These are phyloP conservation scores for Aspergillus sclerotialis DNA, from an alignment of 2,329 filamentous ascomycete species.

Conservation along the genomic window DNA sequence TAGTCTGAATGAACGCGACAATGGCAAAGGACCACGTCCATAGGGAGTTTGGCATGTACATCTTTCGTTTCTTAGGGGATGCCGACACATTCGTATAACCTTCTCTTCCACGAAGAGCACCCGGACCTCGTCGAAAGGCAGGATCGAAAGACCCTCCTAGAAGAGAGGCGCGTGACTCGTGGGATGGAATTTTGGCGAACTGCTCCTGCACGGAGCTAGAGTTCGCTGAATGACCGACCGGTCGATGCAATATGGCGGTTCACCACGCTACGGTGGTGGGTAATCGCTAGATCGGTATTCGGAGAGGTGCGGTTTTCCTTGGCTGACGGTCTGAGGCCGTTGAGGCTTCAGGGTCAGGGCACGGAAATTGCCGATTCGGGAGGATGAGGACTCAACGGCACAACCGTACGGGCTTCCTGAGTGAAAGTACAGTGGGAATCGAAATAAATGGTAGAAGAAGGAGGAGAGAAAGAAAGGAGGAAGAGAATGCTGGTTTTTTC, in stretches of 20 bases:
- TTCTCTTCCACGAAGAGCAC: constrained; percentile 47
- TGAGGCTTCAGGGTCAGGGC: constrained; percentile 8
- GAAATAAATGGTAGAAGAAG: not conserved
- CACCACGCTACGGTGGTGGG: constrained; percentile 23
- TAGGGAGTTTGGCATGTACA: constrained; percentile 72
- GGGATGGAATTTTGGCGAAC: constrained; percentile 48
- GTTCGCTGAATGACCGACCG: constrained; percentile 16
- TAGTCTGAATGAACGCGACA: constrained; percentile 66
- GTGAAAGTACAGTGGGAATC: not conserved
- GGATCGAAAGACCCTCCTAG: constrained; percentile 51
- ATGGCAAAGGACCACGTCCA: constrained; percentile 87
- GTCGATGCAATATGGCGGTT: constrained; percentile 27
- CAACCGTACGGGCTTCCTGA: constrained; percentile 7
- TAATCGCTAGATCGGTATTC: too few relatives aligned
- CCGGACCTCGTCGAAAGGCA: constrained; percentile 41
- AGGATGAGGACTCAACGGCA: constrained; percentile 3
- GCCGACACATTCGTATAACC: constrained; percentile 38
- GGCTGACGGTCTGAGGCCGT: constrained; percentile 3
- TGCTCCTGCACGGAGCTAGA: constrained; percentile 35
- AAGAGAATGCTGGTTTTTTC: not conserved
- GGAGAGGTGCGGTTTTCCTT: constrained; percentile 4
- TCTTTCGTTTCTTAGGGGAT: constrained; percentile 35
- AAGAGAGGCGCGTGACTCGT: constrained; percentile 53
- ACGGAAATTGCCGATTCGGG: constrained; percentile 3
- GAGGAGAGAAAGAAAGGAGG: not conserved